Conservation (phyloP, 1,284 basidiomycete species). For the Ganoderma meredithae region DNA sequence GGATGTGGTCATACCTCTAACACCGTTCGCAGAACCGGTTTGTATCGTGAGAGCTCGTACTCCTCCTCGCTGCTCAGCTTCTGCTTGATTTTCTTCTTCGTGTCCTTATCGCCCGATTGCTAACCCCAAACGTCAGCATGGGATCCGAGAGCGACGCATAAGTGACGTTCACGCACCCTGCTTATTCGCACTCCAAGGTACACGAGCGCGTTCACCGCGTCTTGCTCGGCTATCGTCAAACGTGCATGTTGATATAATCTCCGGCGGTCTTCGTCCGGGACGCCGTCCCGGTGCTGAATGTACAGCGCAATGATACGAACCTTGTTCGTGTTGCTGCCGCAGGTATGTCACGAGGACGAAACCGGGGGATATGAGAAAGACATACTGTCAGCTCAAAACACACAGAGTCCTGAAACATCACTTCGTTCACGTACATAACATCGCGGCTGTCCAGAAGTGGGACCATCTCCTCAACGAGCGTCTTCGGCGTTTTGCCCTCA, state of each 20-base stretch:
- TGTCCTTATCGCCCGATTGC: conserved; percentile 77
- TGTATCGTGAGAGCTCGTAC: conserved; percentile 95
- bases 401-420: conserved; percentile 10
- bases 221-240: conserved; percentile 89
- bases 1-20: conserved; percentile 39
- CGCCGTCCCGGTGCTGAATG: conserved; percentile 95
- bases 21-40: conserved; percentile 85
- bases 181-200: conserved; percentile 87
- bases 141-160: neutral
- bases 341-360: conserved; percentile 17
- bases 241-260: conserved; percentile 97
- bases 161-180: conserved; percentile 60
- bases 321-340: conserved; percentile 84
- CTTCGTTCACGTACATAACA: conserved; percentile 65
- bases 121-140: conserved; percentile 40
- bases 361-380: conserved; percentile 4
- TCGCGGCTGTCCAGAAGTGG: conserved; percentile 89
- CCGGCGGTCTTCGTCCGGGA: conserved; percentile 96
- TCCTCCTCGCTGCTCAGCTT: conserved; percentile 82
- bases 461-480: conserved; percentile 98
- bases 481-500: conserved; percentile 91
- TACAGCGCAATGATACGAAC: conserved; percentile 97
- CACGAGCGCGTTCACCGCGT: conserved; percentile 89
- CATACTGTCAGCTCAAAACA: conserved; percentile 25
- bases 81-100: conserved; percentile 83